Conservation (phyloP, 176 grass and related monocot species). For the Musa itinerans region DNA sequence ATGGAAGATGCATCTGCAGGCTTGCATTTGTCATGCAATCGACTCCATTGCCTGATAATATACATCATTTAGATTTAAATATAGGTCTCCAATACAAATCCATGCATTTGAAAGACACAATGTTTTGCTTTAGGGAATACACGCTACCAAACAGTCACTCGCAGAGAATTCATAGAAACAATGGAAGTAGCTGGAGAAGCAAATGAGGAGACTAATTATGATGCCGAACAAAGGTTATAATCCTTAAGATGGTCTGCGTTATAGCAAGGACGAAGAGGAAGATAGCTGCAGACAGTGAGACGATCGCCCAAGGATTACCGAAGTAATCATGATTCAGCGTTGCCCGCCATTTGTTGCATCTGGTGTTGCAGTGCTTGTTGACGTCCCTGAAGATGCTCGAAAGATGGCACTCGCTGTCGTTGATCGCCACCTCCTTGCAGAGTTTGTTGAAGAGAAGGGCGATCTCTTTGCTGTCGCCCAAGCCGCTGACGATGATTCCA, state of each 20-base stretch:
- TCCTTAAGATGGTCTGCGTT: conserved; percentile 30
- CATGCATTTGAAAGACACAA: too few species aligned
- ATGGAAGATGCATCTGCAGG: too few species aligned
- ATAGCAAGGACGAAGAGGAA: conserved; percentile 32
- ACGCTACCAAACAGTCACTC: too few species aligned
- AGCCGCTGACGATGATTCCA: conserved; percentile 14
- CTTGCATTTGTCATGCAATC: too few species aligned
- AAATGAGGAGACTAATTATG: too few species aligned
- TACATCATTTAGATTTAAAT: too few species aligned
- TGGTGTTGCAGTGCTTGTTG: neutral
- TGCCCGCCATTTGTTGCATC: conserved; percentile 7
- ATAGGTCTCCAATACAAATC: too few species aligned
- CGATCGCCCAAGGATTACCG: conserved; percentile 37
- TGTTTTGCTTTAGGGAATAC: too few species aligned
- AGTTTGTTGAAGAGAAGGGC: conserved; percentile 16
- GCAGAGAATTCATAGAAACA: too few species aligned
- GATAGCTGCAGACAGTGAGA: conserved; percentile 43
- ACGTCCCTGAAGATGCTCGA: neutral
- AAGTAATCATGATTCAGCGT: conserved; percentile 42
- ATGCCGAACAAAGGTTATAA: neutral
- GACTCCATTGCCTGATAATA: too few species aligned
- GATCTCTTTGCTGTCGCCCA: neutral
- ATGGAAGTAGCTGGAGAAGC: too few species aligned
- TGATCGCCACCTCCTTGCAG: neutral
- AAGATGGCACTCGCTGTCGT: conserved; percentile 10